A percentile compares a stretch with the other conserved stretches of the same genome.
phyloP scores from a whole-genome alignment of 1,284 basidiomycete genomes.

The Irpex rosettiformis region DNA sequence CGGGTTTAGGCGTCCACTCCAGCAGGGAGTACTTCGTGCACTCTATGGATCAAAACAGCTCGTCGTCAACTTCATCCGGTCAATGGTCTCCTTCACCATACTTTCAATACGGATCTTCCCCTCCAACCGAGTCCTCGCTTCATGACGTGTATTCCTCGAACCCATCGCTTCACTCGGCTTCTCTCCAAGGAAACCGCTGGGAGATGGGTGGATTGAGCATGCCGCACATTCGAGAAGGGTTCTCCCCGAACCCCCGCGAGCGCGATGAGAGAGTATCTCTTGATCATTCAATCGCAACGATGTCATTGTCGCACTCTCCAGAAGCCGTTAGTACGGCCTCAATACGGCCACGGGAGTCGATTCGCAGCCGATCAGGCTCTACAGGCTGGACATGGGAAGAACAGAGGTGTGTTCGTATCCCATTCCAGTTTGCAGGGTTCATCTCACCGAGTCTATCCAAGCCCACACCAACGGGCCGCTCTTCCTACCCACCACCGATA shows the following conservation, averaged over 20 bases:
- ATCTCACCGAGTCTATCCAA: not conserved
- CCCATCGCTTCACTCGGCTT: constrained; percentile 8
- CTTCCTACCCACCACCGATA: not conserved
- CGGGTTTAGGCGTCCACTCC: constrained; percentile 8
- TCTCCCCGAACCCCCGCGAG: constrained; percentile 1
- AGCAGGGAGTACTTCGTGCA: constrained; percentile 10
- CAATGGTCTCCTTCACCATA: constrained; percentile 12
- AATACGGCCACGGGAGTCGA: constrained; percentile 25
- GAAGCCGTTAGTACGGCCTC: constrained; percentile 17
- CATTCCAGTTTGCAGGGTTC: not conserved
- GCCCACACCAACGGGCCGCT: constrained; percentile 1
- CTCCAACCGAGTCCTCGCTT: constrained; percentile 6
- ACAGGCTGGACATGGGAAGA: constrained; percentile 20
- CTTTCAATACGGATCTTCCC: constrained; percentile 5
- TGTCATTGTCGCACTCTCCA: constrained; percentile 17
- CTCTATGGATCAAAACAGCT: not conserved
- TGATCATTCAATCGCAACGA: constrained; percentile 24
- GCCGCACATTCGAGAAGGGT: not conserved
- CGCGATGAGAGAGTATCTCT: constrained; percentile 3
- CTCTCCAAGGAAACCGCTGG: constrained; percentile 11
- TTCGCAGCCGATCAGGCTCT: constrained; percentile 25
- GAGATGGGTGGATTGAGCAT: constrained; percentile 10
- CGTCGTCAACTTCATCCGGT: constrained; percentile 1
- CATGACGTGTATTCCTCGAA: constrained; percentile 9
- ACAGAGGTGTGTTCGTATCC: not conserved